A percentile compares a stretch with the other conserved stretches of the same genome.
phyloP scores from a whole-genome alignment of 352 stramenopile genomes.

The Phytopythium boreale region DNA sequence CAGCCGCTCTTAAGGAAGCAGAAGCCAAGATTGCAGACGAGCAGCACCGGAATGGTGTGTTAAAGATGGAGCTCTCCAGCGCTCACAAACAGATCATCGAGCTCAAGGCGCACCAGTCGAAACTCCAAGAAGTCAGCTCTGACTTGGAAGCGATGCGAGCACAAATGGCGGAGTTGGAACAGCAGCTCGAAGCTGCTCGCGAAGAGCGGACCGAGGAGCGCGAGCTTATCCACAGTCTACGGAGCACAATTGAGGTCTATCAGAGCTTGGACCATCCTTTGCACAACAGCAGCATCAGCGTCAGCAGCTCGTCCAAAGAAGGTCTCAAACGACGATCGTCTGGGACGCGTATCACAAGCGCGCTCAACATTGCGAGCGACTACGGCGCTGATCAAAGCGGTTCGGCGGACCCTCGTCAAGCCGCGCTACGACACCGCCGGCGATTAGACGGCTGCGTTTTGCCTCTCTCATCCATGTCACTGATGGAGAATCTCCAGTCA shows the following conservation, averaged over 20 bases:
- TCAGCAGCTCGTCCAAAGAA: background rate
- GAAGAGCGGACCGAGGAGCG: conserved; percentile 48
- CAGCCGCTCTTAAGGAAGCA: conserved; percentile 23
- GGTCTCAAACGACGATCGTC: background rate
- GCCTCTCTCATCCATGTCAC: conserved; percentile 13
- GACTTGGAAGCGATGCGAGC: background rate
- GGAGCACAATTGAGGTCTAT: conserved; percentile 55
- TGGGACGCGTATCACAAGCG: conserved; percentile 1
- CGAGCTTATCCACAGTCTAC: conserved; percentile 58
- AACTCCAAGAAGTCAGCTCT: conserved; percentile 13
- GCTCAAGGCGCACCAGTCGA: conserved; percentile 39
- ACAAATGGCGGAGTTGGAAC: conserved; percentile 26
- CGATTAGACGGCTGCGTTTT: conserved; percentile 19
- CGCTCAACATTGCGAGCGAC: background rate
- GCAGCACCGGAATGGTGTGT: conserved; percentile 33
- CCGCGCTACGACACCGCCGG: conserved; percentile 12
- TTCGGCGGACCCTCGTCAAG: conserved; percentile 7
- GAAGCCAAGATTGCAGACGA: conserved; percentile 51
- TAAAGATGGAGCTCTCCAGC: conserved; percentile 47
- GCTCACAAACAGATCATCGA: conserved; percentile 51
- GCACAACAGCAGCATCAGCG: background rate
- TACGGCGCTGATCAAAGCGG: background rate
- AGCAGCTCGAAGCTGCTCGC: conserved; percentile 28
- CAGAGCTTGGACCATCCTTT: conserved; percentile 53
- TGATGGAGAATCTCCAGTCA: background rate